Percentiles rank a stretch among this genome's conserved stretches.
Evolutionary conservation across 2,329 filamentous ascomycete species (phyloP).

Genomic region (Fusarium proliferatum): DNA sequence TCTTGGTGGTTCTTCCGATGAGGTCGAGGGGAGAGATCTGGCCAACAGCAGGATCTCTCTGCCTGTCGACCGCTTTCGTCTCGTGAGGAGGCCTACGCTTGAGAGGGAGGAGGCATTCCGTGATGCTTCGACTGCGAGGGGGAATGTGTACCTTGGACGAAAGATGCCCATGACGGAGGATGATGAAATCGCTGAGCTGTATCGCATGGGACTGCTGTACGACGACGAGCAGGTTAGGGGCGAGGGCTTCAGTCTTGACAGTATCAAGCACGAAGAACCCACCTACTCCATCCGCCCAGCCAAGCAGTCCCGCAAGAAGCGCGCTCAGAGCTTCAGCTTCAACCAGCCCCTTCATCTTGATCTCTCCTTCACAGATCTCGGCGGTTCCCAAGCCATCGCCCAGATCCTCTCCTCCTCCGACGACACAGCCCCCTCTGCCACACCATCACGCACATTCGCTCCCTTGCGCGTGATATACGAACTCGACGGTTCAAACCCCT

Average conservation of each 20-base stretch:
- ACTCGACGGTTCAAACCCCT: slow-evolving; percentile 47
- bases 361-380: slow-evolving; percentile 57
- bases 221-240: slow-evolving; percentile 53
- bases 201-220: slow-evolving; percentile 58
- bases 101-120: slow-evolving; percentile 61
- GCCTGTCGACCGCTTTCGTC: slow-evolving; percentile 51
- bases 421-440: slow-evolving; percentile 25
- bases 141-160: slow-evolving; percentile 43
- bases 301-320: slow-evolving; percentile 48
- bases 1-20: slow-evolving; percentile 26
- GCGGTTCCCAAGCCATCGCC: slow-evolving; percentile 53
- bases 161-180: slow-evolving; percentile 46
- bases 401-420: slow-evolving; percentile 46
- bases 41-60: slow-evolving; percentile 51
- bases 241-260: slow-evolving; percentile 53
- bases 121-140: slow-evolving; percentile 53
- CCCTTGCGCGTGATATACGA: slow-evolving; percentile 56
- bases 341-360: slow-evolving; percentile 50
- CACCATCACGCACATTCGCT: slow-evolving; percentile 40
- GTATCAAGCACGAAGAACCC: slow-evolving; percentile 53
- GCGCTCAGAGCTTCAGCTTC: slow-evolving; percentile 35
- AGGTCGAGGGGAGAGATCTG: slow-evolving; percentile 50
- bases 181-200: slow-evolving; percentile 54
- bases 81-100: slow-evolving; percentile 54
- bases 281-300: slow-evolving; percentile 53